Evolutionary conservation across 495 filamentous ascomycete species (phyloP).

Genomic region (Sordaria brevicollis): DNA sequence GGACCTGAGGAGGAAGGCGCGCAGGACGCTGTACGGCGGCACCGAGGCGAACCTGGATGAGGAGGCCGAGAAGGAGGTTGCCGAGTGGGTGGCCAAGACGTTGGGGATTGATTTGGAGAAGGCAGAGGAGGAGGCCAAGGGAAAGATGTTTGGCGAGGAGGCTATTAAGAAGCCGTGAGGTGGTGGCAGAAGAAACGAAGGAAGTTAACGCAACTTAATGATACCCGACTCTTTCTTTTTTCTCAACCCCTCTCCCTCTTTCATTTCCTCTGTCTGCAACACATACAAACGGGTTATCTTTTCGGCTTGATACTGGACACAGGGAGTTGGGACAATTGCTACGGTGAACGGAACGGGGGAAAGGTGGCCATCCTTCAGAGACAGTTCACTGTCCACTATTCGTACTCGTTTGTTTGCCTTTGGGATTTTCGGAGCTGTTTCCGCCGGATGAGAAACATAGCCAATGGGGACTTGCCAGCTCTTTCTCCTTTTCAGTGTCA

Average conservation of each 20-base stretch:
- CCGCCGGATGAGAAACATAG: not conserved
- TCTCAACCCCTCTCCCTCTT: not conserved
- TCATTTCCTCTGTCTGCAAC: not conserved
- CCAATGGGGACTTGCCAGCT: not conserved
- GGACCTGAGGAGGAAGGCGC: constrained; percentile 48
- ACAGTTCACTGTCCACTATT: not conserved
- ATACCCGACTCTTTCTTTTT: not conserved
- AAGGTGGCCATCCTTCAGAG: not conserved
- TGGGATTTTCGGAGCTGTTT: not conserved
- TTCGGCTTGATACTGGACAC: not conserved
- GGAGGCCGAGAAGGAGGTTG: constrained; percentile 55
- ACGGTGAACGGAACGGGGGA: not conserved
- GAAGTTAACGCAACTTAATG: not conserved
- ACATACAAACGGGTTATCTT: not conserved
- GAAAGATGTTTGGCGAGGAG: not conserved
- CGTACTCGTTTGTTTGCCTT: not conserved
- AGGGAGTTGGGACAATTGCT: not conserved
- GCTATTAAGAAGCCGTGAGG: not conserved
- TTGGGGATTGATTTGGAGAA: constrained; percentile 42
- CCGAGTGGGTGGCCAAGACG: constrained; percentile 58
- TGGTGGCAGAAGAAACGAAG: not conserved
- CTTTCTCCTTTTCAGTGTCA: not conserved
- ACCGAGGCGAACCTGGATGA: constrained; percentile 35
- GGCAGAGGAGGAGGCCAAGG: not conserved
- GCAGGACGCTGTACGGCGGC: constrained; percentile 35